Conservation (phyloP, 148 eudicot genomes). For the Drosera capensis region DNA sequence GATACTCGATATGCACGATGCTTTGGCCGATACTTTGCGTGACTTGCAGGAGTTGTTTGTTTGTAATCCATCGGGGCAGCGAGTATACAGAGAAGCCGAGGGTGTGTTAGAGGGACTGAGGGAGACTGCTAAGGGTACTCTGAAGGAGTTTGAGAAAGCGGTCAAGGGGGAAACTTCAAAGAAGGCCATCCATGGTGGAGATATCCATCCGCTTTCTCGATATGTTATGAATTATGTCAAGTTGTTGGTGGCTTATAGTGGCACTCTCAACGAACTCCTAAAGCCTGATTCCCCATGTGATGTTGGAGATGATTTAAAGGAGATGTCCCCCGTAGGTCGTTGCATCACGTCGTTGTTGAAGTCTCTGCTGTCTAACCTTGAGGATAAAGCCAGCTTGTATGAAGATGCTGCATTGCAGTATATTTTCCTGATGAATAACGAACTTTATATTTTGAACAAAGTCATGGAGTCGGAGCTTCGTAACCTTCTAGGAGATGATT, state of each 20-base stretch:
- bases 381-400: conserved; percentile 67
- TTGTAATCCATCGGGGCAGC: conserved; percentile 44
- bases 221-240: conserved; percentile 93
- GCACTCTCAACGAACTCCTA: conserved; percentile 42
- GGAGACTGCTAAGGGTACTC: conserved; percentile 62
- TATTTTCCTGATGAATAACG: conserved; percentile 81
- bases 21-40: conserved; percentile 36
- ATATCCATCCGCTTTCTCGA: conserved; percentile 68
- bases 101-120: conserved; percentile 59
- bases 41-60: conserved; percentile 47
- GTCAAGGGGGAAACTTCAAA: conserved; percentile 56
- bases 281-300: conserved; percentile 11
- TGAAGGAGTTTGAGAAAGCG: conserved; percentile 73
- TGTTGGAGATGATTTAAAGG: conserved; percentile 18
- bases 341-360: conserved; percentile 37
- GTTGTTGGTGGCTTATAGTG: conserved; percentile 70
- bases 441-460: conserved; percentile 70
- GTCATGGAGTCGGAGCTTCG: conserved; percentile 81
- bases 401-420: conserved; percentile 60
- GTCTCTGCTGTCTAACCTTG: conserved; percentile 54
- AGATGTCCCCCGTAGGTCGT: conserved; percentile 34
- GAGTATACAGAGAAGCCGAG: conserved; percentile 47
- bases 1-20: conserved; percentile 86
- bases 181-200: conserved; percentile 51
- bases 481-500: conserved; percentile 71